These are phyloP conservation scores for Tolypocladium guangdongense DNA, from an alignment of 2,329 filamentous ascomycete genomes.

Conservation along the genomic window DNA sequence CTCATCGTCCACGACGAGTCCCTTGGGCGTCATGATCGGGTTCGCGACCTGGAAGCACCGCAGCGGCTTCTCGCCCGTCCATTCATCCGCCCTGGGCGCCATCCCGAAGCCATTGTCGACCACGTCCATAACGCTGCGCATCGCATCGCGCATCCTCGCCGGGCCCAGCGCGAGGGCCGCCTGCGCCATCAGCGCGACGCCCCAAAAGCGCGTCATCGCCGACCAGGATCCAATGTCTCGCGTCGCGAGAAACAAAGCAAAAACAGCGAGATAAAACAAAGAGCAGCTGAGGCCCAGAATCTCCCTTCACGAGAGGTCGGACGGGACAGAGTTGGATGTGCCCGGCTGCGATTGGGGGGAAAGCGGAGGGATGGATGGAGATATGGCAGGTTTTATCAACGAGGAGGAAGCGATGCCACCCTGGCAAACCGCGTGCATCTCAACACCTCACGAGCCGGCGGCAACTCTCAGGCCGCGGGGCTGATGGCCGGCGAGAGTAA, in stretches of 20 bases:
- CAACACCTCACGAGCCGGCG: not conserved
- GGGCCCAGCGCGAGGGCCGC: not conserved
- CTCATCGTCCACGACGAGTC: conserved; percentile 12
- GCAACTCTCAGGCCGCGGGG: not conserved
- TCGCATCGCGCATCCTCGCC: not conserved
- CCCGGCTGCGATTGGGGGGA: no score
- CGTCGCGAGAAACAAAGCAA: not conserved
- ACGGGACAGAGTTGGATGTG: no score
- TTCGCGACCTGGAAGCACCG: conserved; percentile 60
- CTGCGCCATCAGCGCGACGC: not conserved
- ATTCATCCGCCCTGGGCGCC: not conserved
- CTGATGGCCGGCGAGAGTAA: not conserved
- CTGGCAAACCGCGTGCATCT: not conserved
- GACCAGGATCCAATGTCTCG: not conserved
- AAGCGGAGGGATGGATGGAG: not conserved
- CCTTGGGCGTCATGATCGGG: conserved; percentile 45
- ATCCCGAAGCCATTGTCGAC: not conserved
- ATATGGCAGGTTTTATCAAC: not conserved
- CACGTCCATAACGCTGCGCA: not conserved
- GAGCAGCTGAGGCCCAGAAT: not conserved
- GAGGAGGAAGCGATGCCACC: not conserved
- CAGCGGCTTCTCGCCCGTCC: conserved; percentile 1
- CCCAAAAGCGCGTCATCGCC: not conserved
- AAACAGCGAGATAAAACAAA: not conserved
- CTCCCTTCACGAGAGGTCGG: not conserved